These are phyloP conservation scores for Phytophthora quininea DNA, from an alignment of 352 stramenopile genomes.

Conservation along the genomic window DNA sequence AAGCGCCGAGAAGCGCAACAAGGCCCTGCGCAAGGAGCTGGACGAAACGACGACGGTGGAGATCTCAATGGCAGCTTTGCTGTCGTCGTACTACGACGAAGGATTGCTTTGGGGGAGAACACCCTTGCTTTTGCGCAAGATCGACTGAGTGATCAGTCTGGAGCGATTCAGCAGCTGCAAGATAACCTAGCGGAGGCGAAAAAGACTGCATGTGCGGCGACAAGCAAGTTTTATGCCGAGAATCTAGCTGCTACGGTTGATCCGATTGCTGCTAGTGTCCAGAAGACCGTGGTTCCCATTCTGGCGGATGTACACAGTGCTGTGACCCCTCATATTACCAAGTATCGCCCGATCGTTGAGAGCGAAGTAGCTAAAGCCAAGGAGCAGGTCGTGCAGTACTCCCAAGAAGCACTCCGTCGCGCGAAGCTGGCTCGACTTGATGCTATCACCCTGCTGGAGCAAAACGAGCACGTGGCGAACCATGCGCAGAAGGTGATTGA, in stretches of 20 bases:
- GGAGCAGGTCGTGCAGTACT: conserved; percentile 41
- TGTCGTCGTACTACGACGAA: conserved; percentile 85
- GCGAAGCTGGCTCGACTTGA: conserved; percentile 53
- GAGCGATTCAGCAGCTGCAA: conserved; percentile 57
- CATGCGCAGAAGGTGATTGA: conserved; percentile 79
- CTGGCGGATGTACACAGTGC: conserved; percentile 53
- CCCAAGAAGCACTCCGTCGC: conserved; percentile 49
- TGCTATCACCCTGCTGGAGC: conserved; percentile 59
- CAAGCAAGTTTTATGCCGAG: conserved; percentile 68
- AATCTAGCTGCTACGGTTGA: conserved; percentile 75
- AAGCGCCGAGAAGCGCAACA: conserved; percentile 67
- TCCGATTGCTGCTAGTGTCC: conserved; percentile 62
- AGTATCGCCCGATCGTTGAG: conserved; percentile 63
- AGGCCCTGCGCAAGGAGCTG: conserved; percentile 58
- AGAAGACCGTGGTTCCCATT: conserved; percentile 62
- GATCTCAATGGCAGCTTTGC: conserved; percentile 64
- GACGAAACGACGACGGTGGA: conserved; percentile 54
- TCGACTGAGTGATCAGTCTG: conserved; percentile 51
- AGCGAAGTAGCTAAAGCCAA: conserved; percentile 47
- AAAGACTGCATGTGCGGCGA: conserved; percentile 46
- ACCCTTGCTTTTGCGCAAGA: conserved; percentile 43
- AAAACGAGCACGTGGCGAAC: conserved; percentile 61
- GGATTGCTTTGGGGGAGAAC: conserved; percentile 60
- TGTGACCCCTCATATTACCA: conserved; percentile 62
- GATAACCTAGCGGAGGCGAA: conserved; percentile 52